Evolutionary conservation across 805 yeast species (phyloP).

Genomic region (Metschnikowia aberdeeniae): DNA sequence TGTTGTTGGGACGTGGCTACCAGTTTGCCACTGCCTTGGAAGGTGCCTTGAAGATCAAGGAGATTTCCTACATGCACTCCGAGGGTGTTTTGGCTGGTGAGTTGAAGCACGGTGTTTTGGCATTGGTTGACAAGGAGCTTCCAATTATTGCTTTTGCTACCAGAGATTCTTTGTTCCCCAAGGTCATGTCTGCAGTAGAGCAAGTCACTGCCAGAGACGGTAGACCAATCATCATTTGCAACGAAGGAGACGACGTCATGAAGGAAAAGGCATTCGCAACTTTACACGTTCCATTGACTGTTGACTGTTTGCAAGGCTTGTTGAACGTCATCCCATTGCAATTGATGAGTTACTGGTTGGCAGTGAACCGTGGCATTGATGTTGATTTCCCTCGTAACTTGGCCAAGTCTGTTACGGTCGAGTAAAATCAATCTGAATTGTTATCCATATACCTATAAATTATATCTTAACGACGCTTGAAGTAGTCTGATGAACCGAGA

Average conservation of each 20-base stretch:
- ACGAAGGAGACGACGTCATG: constrained; percentile 69
- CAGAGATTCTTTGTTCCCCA: constrained; percentile 92
- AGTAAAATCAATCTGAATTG: constrained; percentile 36
- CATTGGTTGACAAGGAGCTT: constrained; percentile 87
- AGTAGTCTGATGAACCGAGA: constrained; percentile 70
- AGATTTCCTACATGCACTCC: constrained; percentile 97
- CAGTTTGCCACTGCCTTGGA: constrained; percentile 96
- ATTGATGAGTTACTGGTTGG: constrained; percentile 94
- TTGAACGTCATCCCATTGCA: constrained; percentile 93
- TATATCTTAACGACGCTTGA: constrained; percentile 47
- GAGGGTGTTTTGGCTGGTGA: constrained; percentile 99
- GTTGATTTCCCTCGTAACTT: constrained; percentile 98
- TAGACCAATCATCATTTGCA: constrained; percentile 89
- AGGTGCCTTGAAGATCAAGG: constrained; percentile 97
- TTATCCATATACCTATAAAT: constrained; percentile 2
- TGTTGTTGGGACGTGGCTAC: constrained; percentile 94
- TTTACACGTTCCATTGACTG: constrained; percentile 90
- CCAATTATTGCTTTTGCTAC: constrained; percentile 97
- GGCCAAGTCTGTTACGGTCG: constrained; percentile 98
- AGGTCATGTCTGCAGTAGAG: constrained; percentile 90
- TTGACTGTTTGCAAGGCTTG: constrained; percentile 96
- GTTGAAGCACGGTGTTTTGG: constrained; percentile 96
- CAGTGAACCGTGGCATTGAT: constrained; percentile 89
- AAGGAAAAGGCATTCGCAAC: constrained; percentile 58
- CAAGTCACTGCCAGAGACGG: constrained; percentile 98